These are phyloP conservation scores for Rosa chinensis DNA, from an alignment of 306 rosid species.

Conservation along the genomic window DNA sequence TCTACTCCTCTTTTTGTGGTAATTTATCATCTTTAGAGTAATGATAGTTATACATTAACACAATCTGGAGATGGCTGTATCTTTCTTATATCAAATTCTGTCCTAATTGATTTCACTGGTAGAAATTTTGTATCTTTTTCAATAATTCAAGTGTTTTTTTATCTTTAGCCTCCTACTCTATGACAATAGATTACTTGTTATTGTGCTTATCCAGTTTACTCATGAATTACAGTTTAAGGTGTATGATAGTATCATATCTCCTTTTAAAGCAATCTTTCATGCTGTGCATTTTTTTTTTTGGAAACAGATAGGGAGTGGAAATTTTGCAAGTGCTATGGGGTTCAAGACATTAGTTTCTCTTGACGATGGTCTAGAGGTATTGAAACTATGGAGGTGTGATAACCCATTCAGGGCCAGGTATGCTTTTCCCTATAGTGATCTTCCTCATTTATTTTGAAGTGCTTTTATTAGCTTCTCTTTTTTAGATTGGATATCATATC, in stretches of 20 bases:
- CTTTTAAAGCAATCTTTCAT: background rate
- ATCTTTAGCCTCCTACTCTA: background rate
- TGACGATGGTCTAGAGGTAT: constrained; percentile 56
- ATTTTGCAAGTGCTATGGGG: constrained; percentile 62
- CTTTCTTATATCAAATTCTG: background rate
- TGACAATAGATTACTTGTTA: background rate
- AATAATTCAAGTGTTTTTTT: background rate
- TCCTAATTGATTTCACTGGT: background rate
- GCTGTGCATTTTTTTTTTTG: constrained; percentile 5
- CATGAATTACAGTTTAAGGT: background rate
- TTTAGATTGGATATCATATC: background rate
- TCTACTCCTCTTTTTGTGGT: background rate
- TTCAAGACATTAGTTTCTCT: constrained; percentile 75
- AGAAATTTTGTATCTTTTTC: background rate
- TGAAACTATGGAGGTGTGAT: constrained; percentile 60
- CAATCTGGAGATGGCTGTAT: background rate
- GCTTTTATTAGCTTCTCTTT: background rate
- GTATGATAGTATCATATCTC: background rate
- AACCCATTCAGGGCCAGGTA: constrained; percentile 74
- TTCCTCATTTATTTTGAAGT: background rate
- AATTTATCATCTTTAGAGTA: background rate
- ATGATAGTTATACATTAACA: background rate
- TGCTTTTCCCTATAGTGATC: background rate
- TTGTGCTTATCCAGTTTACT: background rate
- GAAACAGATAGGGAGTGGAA: constrained; percentile 73